These are phyloP conservation scores for Leccinum aurantiacum DNA, from an alignment of 768 basidiomycete species.

Conservation along the genomic window DNA sequence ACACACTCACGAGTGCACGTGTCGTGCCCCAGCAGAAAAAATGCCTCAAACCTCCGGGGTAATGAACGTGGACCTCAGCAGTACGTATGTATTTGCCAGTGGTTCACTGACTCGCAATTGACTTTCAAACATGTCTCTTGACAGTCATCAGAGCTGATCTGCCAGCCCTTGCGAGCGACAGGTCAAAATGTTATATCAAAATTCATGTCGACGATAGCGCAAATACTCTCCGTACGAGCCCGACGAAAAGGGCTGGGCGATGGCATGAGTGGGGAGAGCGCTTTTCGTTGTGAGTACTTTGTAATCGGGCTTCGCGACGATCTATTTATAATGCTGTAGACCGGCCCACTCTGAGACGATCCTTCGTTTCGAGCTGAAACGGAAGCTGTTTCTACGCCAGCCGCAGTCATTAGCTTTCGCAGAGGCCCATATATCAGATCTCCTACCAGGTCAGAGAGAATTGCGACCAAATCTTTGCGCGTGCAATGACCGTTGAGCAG, in stretches of 20 bases:
- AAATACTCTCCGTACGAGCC: constrained; percentile 11
- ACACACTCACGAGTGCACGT: not conserved
- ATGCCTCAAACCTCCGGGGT: constrained; percentile 15
- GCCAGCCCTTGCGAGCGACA: constrained; percentile 16
- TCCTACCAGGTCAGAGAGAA: constrained; percentile 11
- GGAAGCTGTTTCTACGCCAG: constrained; percentile 9
- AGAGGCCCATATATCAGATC: constrained; percentile 18
- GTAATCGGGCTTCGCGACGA: not conserved
- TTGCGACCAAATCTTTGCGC: not conserved
- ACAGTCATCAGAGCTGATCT: constrained; percentile 29
- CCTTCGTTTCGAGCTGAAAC: constrained; percentile 28
- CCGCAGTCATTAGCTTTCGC: constrained; percentile 16
- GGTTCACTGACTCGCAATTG: not conserved
- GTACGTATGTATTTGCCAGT: constrained; percentile 12
- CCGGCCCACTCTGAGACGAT: constrained; percentile 16
- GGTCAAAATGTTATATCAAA: constrained; percentile 28
- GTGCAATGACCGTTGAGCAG: constrained; percentile 5
- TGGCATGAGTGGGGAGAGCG: constrained; percentile 24
- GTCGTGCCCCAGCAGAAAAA: not conserved
- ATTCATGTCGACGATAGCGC: constrained; percentile 21
- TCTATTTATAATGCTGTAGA: constrained; percentile 2
- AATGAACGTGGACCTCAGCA: constrained; percentile 25
- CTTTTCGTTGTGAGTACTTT: constrained; percentile 19
- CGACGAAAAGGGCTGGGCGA: constrained; percentile 19
- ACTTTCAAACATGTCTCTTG: not conserved